Conservation (phyloP, 257 asterid genomes). For the Leptodermis oblonga region DNA sequence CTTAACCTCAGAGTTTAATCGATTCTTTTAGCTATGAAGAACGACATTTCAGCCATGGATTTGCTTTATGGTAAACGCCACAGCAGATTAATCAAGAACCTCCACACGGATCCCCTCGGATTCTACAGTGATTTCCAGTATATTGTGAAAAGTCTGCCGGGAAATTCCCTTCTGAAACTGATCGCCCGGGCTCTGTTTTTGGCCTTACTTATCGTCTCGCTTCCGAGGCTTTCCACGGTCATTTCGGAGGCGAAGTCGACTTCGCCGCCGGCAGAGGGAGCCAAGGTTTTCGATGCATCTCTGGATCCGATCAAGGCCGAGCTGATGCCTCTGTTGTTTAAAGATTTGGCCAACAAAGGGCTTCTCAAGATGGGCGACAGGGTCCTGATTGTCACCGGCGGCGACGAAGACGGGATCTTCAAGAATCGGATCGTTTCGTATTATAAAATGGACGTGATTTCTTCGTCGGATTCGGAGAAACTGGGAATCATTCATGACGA, state of each 20-base stretch:
- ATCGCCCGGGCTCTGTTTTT: conserved; percentile 23
- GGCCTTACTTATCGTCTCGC: conserved; percentile 29
- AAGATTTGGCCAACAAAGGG: conserved; percentile 44
- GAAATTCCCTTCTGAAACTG: conserved; percentile 23
- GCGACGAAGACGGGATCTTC: background rate
- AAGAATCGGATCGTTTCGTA: background rate
- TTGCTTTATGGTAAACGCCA: conserved; percentile 17
- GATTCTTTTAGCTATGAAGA: conserved; percentile 3
- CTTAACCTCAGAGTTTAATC: background rate
- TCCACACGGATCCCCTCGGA: conserved; percentile 10
- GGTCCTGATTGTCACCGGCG: conserved; percentile 18
- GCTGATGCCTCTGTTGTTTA: conserved; percentile 21
- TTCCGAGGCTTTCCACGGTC: conserved; percentile 18
- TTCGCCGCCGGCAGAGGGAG: background rate
- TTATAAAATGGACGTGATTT: conserved; percentile 17
- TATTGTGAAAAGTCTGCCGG: conserved; percentile 17
- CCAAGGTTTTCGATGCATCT: background rate
- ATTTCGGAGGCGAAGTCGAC: background rate
- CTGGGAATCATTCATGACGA: conserved; percentile 3
- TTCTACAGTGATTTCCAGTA: conserved; percentile 2
- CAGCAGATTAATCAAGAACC: conserved; percentile 8
- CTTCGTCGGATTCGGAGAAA: conserved; percentile 9
- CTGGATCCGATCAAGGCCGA: conserved; percentile 8
- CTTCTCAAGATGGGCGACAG: conserved; percentile 32
- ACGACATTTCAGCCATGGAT: conserved; percentile 13